Conservation (phyloP, 1,284 basidiomycete genomes). For the Peniophora sp. region DNA sequence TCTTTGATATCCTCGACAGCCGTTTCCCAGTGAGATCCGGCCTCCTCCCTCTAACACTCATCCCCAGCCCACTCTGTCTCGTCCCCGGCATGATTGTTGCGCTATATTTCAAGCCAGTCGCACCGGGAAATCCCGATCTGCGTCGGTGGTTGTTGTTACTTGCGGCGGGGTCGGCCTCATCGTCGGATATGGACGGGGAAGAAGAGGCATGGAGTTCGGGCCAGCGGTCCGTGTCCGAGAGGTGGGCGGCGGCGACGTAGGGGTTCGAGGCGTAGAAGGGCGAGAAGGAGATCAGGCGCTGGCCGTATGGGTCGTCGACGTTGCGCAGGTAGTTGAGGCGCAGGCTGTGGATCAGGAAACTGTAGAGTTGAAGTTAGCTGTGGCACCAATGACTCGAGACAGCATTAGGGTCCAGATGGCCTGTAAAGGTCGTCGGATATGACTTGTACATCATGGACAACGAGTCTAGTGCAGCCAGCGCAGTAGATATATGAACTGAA, state of each 20-base stretch:
- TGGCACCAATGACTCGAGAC: background rate
- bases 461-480: background rate
- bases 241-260: conserved; percentile 71
- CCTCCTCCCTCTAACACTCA: conserved; percentile 25
- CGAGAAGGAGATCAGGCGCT: conserved; percentile 72
- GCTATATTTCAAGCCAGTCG: conserved; percentile 67
- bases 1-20: background rate
- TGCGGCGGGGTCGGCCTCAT: conserved; percentile 49
- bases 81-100: conserved; percentile 68
- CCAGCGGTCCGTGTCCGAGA: conserved; percentile 75
- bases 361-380: conserved; percentile 21
- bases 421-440: too few species aligned
- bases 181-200: conserved; percentile 64
- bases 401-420: background rate
- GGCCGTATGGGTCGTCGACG: conserved; percentile 78
- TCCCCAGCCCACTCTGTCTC: conserved; percentile 22
- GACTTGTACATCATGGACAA: too few species aligned
- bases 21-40: conserved; percentile 29
- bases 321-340: conserved; percentile 83
- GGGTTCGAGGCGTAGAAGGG: conserved; percentile 69
- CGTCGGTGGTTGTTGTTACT: conserved; percentile 17
- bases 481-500: background rate
- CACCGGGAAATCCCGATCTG: conserved; percentile 45
- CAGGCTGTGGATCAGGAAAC: conserved; percentile 80
- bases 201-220: conserved; percentile 68